Evolutionary conservation across 2,329 filamentous ascomycete species (phyloP).

Genomic region (Davidsoniella eucalypti): DNA sequence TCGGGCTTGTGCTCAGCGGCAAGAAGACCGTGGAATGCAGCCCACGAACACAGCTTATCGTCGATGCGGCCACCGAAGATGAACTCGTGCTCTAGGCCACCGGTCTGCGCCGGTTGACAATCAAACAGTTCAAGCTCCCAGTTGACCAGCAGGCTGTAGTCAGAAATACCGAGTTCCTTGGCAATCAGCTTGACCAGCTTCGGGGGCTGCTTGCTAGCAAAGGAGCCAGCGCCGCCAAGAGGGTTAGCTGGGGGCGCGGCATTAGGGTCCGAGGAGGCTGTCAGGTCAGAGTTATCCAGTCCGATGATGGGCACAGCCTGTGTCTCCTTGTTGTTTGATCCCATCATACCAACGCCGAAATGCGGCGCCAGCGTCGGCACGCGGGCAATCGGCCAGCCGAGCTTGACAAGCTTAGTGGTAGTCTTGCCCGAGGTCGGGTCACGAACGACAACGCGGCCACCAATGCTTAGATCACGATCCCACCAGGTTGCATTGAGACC

Average conservation of each 20-base stretch:
- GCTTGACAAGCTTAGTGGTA: slow-evolving; percentile 64
- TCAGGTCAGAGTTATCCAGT: slow-evolving; percentile 53
- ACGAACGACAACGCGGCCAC: slow-evolving; percentile 72
- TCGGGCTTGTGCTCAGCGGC: slow-evolving; percentile 40
- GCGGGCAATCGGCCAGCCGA: slow-evolving; percentile 86
- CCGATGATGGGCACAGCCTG: slow-evolving; percentile 90
- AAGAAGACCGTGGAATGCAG: slow-evolving; percentile 70
- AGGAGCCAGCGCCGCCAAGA: slow-evolving; percentile 53
- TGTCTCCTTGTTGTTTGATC: slow-evolving; percentile 65
- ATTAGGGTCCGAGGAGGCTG: slow-evolving; percentile 16
- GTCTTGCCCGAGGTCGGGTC: slow-evolving; percentile 61
- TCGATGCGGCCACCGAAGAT: slow-evolving; percentile 93
- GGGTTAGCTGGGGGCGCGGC: slow-evolving; percentile 16
- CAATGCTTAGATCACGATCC: slow-evolving; percentile 86
- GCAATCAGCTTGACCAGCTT: slow-evolving; percentile 72
- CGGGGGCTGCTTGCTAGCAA: slow-evolving; percentile 69
- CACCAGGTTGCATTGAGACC: slow-evolving; percentile 84
- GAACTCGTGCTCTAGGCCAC: slow-evolving; percentile 79
- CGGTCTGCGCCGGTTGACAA: slow-evolving; percentile 64
- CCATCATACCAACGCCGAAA: slow-evolving; percentile 63
- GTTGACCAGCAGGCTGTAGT: slow-evolving; percentile 60
- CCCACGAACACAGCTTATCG: slow-evolving; percentile 93
- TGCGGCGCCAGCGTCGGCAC: slow-evolving; percentile 88
- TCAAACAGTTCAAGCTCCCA: slow-evolving; percentile 98
- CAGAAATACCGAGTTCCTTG: slow-evolving; percentile 52